A percentile compares a stretch with the other conserved stretches of the same genome.
These are phyloP conservation scores for Cystofilobasidium ferigula DNA, from an alignment of 768 basidiomycete species.

Conservation along the genomic window DNA sequence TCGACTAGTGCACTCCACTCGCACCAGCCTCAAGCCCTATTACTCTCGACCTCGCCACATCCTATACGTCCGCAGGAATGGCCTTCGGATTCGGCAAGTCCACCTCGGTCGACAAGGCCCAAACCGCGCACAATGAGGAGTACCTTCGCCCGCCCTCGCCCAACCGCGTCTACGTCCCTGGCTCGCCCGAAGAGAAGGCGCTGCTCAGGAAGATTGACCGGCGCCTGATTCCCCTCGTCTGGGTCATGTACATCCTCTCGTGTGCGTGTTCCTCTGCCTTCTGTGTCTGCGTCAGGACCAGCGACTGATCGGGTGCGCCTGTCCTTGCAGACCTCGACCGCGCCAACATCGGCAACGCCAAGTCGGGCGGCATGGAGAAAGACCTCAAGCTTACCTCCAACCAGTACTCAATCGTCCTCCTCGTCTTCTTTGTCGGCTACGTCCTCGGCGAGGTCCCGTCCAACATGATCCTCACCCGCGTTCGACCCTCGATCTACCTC, in stretches of 20 bases:
- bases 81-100: slow-evolving; percentile 17
- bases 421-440: slow-evolving; percentile 23
- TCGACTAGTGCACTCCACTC: too few species aligned
- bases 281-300: slow-evolving; percentile 22
- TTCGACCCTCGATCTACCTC: slow-evolving; percentile 12
- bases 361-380: slow-evolving; percentile 35
- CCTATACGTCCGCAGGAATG: slow-evolving; percentile 25
- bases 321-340: slow-evolving; percentile 30
- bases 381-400: slow-evolving; percentile 34
- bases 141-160: slow-evolving; percentile 29
- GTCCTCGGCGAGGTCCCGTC: slow-evolving; percentile 12
- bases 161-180: slow-evolving; percentile 28
- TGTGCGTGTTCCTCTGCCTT: slow-evolving; percentile 30
- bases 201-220: slow-evolving; percentile 33
- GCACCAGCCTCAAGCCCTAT: too few species aligned
- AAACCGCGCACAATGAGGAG: slow-evolving; percentile 19
- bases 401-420: slow-evolving; percentile 35
- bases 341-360: slow-evolving; percentile 37
- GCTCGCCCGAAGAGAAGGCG: slow-evolving; percentile 30
- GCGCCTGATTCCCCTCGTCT: slow-evolving; percentile 32
- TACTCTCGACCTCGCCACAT: slow-evolving; percentile 36
- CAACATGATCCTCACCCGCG: slow-evolving; percentile 24
- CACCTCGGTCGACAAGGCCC: background rate
- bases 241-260: slow-evolving; percentile 32
- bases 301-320: slow-evolving; percentile 30